Evolutionary conservation across 805 yeast species (phyloP), one percentile per base, ranked within the genome.

Genomic region (Phaffomyces antillensis): DNA sequence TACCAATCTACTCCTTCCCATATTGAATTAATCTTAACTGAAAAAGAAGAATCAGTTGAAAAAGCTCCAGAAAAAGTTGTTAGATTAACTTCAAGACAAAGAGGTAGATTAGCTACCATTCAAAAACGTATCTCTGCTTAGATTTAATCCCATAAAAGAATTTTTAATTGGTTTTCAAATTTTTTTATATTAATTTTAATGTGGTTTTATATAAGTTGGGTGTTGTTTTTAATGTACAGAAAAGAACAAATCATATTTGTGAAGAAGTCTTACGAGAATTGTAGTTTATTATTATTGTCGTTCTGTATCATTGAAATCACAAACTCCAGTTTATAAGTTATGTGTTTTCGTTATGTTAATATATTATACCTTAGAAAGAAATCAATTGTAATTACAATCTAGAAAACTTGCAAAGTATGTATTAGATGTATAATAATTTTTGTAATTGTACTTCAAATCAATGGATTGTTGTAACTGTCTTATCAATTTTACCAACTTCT

Each of bases 1-100:
- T 93, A 89, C 93, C 95, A 89, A 80, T 87, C 98, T 52, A 79
- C 90, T 66, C 99, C 99, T 72, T 90, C 95, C 67, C 99, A 93
- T 86, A 91, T 93, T 72, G 99, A 93, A 82, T 79, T 93, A 69
- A 83, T 88, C 70, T 79, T 93, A 65, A 85, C 96, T 67, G 99
- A 93, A 83, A 86, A 82, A 75, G 93, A 78, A 62, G 98, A 90
- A 77, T 80, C 76, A 67, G 87, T 93, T 72, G 89, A 83, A 67
- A 93, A 91, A 83, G 89, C 98, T 66, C 72, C 74, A 62, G 95
- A 86, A 64, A 73, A 68, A 60, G 70, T 68, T 55, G 80, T 77
- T 64, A 85, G 87, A 79, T 83, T 83, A 72, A 78, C 83, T 74
- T 70, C 90, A 61, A 86, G 96, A 83, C 96, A 88, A 79, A 81